Evolutionary conservation across 225 moss, liverwort and hornwort species (phyloP).

Genomic region (Antitrichia curtipendula): DNA sequence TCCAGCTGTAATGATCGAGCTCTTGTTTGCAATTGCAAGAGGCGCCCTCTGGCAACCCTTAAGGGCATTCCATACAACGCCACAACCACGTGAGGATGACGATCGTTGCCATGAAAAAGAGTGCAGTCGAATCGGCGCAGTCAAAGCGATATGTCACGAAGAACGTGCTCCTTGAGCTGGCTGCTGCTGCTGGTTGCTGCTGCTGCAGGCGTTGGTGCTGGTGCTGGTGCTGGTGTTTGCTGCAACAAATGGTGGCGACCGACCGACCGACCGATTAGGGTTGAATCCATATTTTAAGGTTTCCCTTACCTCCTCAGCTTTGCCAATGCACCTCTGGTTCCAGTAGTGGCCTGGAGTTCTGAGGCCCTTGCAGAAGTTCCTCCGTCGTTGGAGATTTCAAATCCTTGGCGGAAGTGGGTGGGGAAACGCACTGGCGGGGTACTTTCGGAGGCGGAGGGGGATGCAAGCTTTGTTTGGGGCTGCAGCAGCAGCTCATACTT

Average conservation of each 20-base stretch:
- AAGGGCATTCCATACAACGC: background rate
- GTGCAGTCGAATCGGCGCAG: background rate
- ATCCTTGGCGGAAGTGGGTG: background rate
- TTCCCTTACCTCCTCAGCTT: background rate
- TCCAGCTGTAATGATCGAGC: background rate
- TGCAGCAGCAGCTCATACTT: background rate
- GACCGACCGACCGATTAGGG: background rate
- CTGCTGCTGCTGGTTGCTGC: background rate
- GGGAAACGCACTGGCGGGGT: background rate
- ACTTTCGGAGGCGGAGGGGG: background rate
- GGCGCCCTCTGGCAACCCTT: too few species aligned
- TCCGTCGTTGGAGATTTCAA: background rate
- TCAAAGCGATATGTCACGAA: background rate
- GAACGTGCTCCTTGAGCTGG: background rate
- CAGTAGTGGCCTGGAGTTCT: background rate
- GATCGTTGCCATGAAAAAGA: background rate
- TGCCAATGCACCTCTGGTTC: background rate
- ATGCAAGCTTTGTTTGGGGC: background rate
- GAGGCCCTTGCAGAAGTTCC: background rate
- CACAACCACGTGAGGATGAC: background rate
- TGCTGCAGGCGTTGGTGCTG: background rate
- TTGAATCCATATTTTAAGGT: background rate
- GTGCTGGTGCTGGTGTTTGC: background rate
- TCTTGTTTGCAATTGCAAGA: background rate
- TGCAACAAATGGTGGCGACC: background rate